Evolutionary conservation across 2,329 filamentous ascomycete genomes (phyloP).

Genomic region (Aspergillus sp.): DNA sequence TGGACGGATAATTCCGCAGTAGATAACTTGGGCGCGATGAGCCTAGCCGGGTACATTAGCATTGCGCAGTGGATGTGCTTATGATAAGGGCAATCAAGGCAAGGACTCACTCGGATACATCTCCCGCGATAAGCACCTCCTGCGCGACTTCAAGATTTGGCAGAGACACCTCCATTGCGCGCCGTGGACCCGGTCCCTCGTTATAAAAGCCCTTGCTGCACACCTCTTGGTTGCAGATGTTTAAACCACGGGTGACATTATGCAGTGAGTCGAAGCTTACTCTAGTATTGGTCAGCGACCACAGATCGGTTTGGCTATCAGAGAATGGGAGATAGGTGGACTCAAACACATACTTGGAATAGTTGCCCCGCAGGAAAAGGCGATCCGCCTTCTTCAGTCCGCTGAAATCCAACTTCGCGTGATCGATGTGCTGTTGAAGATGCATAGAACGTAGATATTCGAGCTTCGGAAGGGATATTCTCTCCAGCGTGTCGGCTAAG

Average conservation of each 20-base stretch:
- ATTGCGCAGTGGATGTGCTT: background rate
- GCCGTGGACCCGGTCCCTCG: background rate
- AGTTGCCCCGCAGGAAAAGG: background rate
- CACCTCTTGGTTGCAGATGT: background rate
- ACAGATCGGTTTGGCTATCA: background rate
- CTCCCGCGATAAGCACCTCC: background rate
- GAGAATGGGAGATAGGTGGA: background rate
- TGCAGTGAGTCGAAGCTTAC: background rate
- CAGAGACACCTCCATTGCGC: background rate
- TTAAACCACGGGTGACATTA: background rate
- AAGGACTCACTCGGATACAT: background rate
- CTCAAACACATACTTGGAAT: background rate
- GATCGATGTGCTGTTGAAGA: background rate
- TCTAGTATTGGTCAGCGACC: background rate
- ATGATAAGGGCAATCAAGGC: background rate
- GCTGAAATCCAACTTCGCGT: background rate
- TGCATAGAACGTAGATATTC: background rate
- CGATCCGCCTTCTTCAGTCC: background rate
- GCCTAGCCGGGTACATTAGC: background rate
- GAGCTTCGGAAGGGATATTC: background rate
- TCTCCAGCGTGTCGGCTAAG: background rate
- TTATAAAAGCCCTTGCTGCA: background rate
- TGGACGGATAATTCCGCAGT: background rate
- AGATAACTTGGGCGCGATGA: background rate
- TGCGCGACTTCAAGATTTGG: background rate